Percentiles rank a stretch among this genome's conserved stretches.
phyloP scores from a whole-genome alignment of 2,329 filamentous ascomycete species.

The Arthrobotrys entomopaga region DNA sequence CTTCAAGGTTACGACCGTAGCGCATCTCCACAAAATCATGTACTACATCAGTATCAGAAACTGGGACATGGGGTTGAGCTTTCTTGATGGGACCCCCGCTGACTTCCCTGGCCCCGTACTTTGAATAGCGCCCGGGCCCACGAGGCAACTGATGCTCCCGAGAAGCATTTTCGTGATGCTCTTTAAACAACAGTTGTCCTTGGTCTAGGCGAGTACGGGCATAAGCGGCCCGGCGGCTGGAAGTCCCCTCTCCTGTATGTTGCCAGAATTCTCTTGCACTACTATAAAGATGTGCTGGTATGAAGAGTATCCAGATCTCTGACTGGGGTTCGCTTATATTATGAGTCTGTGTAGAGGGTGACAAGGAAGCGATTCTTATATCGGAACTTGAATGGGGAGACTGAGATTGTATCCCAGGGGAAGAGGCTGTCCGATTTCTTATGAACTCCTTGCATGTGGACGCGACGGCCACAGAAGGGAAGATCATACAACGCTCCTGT shows the following conservation, averaged over 20 bases:
- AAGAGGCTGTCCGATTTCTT: conserved; percentile 55
- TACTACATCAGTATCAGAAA: conserved; percentile 61
- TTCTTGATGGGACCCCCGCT: conserved; percentile 30
- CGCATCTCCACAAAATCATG: conserved; percentile 93
- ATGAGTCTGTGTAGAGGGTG: not conserved
- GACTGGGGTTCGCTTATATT: conserved; percentile 65
- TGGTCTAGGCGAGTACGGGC: conserved; percentile 79
- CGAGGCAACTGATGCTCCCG: conserved; percentile 38
- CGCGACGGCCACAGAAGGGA: conserved; percentile 78
- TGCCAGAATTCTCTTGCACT: conserved; percentile 97
- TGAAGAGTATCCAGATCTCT: conserved; percentile 68
- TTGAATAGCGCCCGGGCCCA: conserved; percentile 58
- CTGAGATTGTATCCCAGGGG: not conserved
- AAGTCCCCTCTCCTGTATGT: conserved; percentile 91
- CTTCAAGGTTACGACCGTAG: conserved; percentile 88
- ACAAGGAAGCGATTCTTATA: conserved; percentile 14
- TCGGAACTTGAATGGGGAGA: not conserved
- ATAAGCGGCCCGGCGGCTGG: conserved; percentile 90
- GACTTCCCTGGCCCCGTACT: conserved; percentile 50
- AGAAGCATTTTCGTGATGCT: not conserved
- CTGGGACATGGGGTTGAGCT: conserved; percentile 60
- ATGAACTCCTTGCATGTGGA: conserved; percentile 80
- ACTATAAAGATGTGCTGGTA: conserved; percentile 72
- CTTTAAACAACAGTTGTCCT: conserved; percentile 70
- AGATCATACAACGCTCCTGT: conserved; percentile 79